Evolutionary conservation across 2,329 filamentous ascomycete genomes (phyloP).

Genomic region (Calonectria pseudoreteaudii): DNA sequence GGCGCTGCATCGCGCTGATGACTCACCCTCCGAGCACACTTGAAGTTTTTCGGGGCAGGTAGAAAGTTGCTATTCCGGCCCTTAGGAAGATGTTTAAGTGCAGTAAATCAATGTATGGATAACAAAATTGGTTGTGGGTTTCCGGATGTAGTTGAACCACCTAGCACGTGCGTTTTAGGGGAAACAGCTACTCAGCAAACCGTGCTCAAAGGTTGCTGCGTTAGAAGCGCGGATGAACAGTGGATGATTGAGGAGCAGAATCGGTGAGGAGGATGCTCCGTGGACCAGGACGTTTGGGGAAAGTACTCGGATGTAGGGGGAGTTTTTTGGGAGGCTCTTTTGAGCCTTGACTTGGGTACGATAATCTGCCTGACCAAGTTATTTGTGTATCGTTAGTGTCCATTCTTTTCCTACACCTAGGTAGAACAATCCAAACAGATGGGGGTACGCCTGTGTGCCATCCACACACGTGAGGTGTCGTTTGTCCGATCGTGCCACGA

Average conservation of each 20-base stretch:
- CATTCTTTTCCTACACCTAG: not conserved
- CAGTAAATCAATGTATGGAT: not conserved
- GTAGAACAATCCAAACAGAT: constrained; percentile 21
- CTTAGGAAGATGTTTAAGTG: not conserved
- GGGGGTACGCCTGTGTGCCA: not conserved
- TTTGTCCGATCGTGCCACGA: not conserved
- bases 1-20: not conserved
- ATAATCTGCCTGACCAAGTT: not conserved
- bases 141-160: not conserved
- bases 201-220: not conserved
- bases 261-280: constrained; percentile 44
- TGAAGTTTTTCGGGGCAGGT: not conserved
- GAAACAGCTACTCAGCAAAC: not conserved
- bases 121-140: not conserved
- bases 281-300: constrained; percentile 10
- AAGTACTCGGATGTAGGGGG: not conserved
- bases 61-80: not conserved
- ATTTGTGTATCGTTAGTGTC: constrained; percentile 8
- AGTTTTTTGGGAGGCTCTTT: not conserved
- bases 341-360: constrained; percentile 1
- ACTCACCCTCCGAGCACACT: not conserved
- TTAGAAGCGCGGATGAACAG: not conserved
- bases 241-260: constrained; percentile 28
- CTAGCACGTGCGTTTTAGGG: not conserved
- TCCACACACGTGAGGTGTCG: not conserved